Conservation (phyloP, 2,329 filamentous ascomycete species). For the Colletotrichum horii region DNA sequence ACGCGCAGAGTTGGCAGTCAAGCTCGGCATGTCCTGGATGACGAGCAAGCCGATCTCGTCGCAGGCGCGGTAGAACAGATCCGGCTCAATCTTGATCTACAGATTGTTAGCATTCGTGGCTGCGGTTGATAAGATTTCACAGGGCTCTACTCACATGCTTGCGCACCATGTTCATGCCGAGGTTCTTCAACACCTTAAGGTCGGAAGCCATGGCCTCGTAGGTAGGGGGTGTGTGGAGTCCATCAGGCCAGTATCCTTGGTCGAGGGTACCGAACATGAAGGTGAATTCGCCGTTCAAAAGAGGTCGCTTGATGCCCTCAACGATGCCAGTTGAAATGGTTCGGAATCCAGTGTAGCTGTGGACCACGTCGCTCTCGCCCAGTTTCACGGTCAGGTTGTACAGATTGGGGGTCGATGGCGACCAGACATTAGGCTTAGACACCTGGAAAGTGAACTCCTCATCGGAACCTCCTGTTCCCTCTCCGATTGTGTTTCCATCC, state of each 20-base stretch:
- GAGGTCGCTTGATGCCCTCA: slow-evolving; percentile 62
- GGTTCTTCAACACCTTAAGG: slow-evolving; percentile 64
- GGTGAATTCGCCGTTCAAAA: slow-evolving; percentile 72
- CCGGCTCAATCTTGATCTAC: slow-evolving; percentile 70
- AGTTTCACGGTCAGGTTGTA: slow-evolving; percentile 67
- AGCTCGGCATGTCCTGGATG: slow-evolving; percentile 75
- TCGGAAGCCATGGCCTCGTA: slow-evolving; percentile 73
- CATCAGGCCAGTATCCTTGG: slow-evolving; percentile 76
- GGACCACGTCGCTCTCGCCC: slow-evolving; percentile 53
- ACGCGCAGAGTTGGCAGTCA: slow-evolving; percentile 40
- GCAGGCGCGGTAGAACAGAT: slow-evolving; percentile 71
- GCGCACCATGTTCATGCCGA: slow-evolving; percentile 74
- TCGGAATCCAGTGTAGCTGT: slow-evolving; percentile 73
- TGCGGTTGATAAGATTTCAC: too few species aligned
- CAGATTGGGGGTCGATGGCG: slow-evolving; percentile 64
- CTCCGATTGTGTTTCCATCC: slow-evolving; percentile 45
- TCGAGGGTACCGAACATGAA: slow-evolving; percentile 74
- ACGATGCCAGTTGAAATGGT: slow-evolving; percentile 63
- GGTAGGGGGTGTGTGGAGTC: slow-evolving; percentile 68
- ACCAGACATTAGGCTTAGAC: slow-evolving; percentile 64
- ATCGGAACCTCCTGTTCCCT: slow-evolving; percentile 50
- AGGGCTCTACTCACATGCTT: slow-evolving; percentile 62
- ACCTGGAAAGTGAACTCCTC: slow-evolving; percentile 60
- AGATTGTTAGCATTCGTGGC: slow-evolving; percentile 18
- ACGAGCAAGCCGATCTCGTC: slow-evolving; percentile 70